Percentiles rank a stretch among this genome's conserved stretches.
phyloP scores from a whole-genome alignment of 306 rosid species.

The Vigna reflexopilosa region DNA sequence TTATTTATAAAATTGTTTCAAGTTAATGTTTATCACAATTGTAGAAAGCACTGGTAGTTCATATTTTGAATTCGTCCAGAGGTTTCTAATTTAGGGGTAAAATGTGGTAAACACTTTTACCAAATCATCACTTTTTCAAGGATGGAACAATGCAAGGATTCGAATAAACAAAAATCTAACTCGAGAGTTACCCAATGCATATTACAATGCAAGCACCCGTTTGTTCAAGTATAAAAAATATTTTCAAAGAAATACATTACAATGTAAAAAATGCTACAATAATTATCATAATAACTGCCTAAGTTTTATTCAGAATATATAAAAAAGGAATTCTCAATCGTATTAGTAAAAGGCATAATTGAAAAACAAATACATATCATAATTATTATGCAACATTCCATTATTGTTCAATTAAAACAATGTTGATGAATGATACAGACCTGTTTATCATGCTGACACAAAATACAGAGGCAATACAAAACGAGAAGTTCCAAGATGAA shows the following conservation, averaged over 20 bases:
- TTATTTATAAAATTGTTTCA: no score
- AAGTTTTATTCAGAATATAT: no score
- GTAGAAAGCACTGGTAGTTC: no score
- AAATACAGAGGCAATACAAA: background rate
- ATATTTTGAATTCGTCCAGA: no score
- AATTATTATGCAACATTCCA: background rate
- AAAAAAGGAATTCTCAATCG: background rate
- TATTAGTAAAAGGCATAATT: background rate
- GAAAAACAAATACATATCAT: constrained; percentile 1
- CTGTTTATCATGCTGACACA: background rate
- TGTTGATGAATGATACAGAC: background rate
- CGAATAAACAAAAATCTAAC: background rate
- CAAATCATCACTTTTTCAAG: background rate
- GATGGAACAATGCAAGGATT: no score
- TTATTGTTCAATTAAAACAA: background rate
- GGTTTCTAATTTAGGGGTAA: no score
- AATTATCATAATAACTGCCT: background rate
- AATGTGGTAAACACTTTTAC: background rate
- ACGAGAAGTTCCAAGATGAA: constrained; percentile 15
- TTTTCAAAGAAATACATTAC: background rate
- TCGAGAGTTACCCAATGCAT: background rate
- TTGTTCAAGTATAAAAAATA: background rate
- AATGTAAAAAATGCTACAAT: background rate
- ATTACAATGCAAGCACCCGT: background rate
- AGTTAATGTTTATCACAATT: no score